A percentile compares a stretch with the other conserved stretches of the same genome.
Conservation (phyloP, 1,284 basidiomycete species). For the Paramarasmius palmivorus region DNA sequence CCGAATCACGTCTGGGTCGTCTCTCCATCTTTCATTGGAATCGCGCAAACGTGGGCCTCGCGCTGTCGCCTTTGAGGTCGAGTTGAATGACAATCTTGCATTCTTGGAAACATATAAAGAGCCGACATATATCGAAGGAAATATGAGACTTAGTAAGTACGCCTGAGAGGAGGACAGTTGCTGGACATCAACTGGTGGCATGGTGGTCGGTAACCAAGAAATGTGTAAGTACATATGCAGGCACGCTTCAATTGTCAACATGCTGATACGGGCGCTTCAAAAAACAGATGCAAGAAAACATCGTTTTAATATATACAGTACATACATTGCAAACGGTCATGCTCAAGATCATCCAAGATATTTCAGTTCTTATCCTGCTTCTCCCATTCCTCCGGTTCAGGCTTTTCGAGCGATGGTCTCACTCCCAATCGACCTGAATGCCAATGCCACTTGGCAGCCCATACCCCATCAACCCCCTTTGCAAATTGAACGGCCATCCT, state of each 20-base stretch:
- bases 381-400: no score
- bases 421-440: no score
- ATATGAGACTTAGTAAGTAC: constrained; percentile 47
- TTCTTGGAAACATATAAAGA: constrained; percentile 63
- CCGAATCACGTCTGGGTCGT: constrained; percentile 74
- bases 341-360: no score
- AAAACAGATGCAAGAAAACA: no score
- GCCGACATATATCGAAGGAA: constrained; percentile 59
- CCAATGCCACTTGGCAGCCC: no score
- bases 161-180: constrained; percentile 33
- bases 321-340: no score
- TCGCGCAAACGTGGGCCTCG: constrained; percentile 23
- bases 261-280: no score
- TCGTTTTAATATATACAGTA: no score
- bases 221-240: neutral
- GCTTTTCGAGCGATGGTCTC: no score
- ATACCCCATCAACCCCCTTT: neutral
- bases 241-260: neutral
- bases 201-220: neutral
- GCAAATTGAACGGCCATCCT: constrained; percentile 16
- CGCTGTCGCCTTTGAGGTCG: constrained; percentile 22
- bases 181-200: constrained; percentile 4
- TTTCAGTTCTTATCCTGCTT: no score
- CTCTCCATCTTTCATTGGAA: constrained; percentile 54
- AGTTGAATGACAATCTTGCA: constrained; percentile 50